Conservation (phyloP, 257 asterid species). For the Echium plantagineum region DNA sequence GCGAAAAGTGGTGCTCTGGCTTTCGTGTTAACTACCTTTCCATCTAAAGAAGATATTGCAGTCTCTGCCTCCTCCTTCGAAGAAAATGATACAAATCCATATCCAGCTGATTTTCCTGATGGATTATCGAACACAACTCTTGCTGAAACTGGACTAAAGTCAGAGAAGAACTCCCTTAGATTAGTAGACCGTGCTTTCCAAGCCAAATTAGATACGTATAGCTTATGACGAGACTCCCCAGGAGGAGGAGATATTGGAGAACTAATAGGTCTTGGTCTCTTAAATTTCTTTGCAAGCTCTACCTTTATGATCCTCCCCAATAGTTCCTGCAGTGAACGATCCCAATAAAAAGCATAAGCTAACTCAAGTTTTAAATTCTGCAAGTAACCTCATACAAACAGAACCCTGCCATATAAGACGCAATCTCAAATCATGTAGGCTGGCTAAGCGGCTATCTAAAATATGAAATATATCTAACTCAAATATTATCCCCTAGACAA, state of each 20-base stretch:
- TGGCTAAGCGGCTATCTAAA: too few relatives aligned
- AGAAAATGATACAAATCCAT: conserved; percentile 74
- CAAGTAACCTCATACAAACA: background rate
- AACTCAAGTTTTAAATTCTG: background rate
- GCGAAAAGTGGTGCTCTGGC: background rate
- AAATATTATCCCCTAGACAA: too few relatives aligned
- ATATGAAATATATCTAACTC: too few relatives aligned
- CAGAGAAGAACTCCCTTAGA: conserved; percentile 60
- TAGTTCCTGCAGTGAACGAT: conserved; percentile 41
- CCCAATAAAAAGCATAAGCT: conserved; percentile 6
- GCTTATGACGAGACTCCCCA: conserved; percentile 40
- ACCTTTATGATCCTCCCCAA: conserved; percentile 65
- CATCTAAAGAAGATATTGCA: conserved; percentile 53
- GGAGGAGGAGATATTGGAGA: conserved; percentile 21
- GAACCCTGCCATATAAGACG: too few relatives aligned
- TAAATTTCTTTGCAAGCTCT: conserved; percentile 58
- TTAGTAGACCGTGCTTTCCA: conserved; percentile 81
- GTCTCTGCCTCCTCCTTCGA: conserved; percentile 79
- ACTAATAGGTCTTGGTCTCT: conserved; percentile 62
- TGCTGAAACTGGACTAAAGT: conserved; percentile 56
- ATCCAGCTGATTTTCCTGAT: conserved; percentile 72
- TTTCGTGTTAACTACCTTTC: conserved; percentile 37
- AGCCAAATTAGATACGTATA: conserved; percentile 71
- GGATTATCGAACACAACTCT: conserved; percentile 63
- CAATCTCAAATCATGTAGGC: too few relatives aligned